A percentile compares a stretch with the other conserved stretches of the same genome.
phyloP scores from a whole-genome alignment of 1,139 yeast genomes.

The Geotrichum aggregatum region DNA sequence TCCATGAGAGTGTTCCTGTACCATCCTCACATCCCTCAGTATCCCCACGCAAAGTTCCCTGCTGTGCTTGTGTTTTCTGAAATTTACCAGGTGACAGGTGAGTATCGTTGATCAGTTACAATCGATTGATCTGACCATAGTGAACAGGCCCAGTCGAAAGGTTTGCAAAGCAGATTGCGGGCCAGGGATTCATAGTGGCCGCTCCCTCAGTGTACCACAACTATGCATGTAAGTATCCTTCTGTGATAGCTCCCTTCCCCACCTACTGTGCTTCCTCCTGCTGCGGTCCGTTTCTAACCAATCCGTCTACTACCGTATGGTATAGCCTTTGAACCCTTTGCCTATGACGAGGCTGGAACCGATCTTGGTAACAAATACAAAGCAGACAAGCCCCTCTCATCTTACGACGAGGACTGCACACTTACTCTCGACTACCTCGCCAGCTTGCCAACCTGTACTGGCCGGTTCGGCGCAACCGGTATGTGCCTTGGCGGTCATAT shows the following conservation, averaged over 20 bases:
- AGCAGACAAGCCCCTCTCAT: constrained; percentile 59
- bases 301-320: no score
- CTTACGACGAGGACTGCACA: constrained; percentile 72
- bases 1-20: constrained; percentile 61
- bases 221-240: constrained; percentile 44
- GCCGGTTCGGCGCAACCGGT: constrained; percentile 76
- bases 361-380: constrained; percentile 70
- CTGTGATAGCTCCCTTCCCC: background rate
- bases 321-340: constrained; percentile 55
- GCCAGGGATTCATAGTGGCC: constrained; percentile 73
- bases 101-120: background rate
- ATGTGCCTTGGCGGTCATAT: constrained; percentile 86
- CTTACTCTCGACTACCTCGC: constrained; percentile 61
- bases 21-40: constrained; percentile 66
- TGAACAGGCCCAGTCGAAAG: constrained; percentile 65
- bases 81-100: constrained; percentile 60
- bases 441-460: constrained; percentile 60
- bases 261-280: background rate
- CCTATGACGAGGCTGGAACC: constrained; percentile 70
- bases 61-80: constrained; percentile 77
- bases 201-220: constrained; percentile 79
- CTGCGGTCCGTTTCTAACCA: no score
- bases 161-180: constrained; percentile 73
- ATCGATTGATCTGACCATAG: background rate
- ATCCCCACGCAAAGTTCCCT: constrained; percentile 73